Evolutionary conservation across 2,329 filamentous ascomycete genomes (phyloP), one percentile per base, ranked within the genome.

Genomic region (Whalleya microplaca): DNA sequence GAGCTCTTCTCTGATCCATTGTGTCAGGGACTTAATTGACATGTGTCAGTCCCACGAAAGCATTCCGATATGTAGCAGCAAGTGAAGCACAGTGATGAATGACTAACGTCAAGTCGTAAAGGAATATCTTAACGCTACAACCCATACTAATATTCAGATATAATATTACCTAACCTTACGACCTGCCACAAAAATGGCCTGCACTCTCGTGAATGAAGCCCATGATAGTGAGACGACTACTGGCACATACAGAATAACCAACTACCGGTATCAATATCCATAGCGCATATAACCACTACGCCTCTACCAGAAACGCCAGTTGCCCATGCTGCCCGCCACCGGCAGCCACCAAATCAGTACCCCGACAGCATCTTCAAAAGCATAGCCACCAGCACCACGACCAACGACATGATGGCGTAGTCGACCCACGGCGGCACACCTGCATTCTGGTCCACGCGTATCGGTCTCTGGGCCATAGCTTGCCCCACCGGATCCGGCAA

Each of bases 371-470:
- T 76, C 67, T 84, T 87, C 54, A 84, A 58, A 20, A 96, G 76
- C 78, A 96, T 84, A 20, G 90, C 84, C 2, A 87, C 76, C 19
- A 96, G 76, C 21, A 90, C 78, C 14, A 91, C 80, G 0, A 91
- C 78, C 18, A 96, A 74, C 6, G 85, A 88, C 20, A 88, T 84
- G 63, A 96, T 96, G 40, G 88, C 83, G 61, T 90, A 85, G 72
- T 96, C 93, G 18, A 96, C 80, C 89, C 91, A 96, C 12, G 86
- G 75, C 1, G 87, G 84, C 16, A 90, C 82, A 2, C 78, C 83
- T 23, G 83, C 80, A 50, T 79, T 71, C 55, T 71, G 67, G 64
- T 73, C 55, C 18, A 63, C 44, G 4, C 27, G 62, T 59, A 47
- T 66, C 45, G 53, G 63, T 57, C 48, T 65, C 61, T 43, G 66